These are phyloP conservation scores for Pseudonitzschia multistriata DNA, from an alignment of 108 stramenopile species.

Conservation along the genomic window DNA sequence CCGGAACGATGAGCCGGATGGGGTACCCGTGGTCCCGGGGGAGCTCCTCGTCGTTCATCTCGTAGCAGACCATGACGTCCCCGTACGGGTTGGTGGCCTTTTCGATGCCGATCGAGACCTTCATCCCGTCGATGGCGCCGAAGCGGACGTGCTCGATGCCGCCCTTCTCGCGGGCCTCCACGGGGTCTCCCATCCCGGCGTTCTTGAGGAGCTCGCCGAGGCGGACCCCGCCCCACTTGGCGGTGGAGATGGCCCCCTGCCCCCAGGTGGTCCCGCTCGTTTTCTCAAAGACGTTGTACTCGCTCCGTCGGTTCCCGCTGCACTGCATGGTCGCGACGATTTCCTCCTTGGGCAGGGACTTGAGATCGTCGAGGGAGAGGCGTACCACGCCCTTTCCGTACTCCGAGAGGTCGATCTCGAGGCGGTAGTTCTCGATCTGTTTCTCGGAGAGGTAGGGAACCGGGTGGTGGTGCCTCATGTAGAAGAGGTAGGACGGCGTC, in stretches of 20 bases:
- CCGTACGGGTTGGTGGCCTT: slow-evolving; percentile 87
- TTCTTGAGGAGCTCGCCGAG: slow-evolving; percentile 80
- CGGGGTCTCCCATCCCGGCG: slow-evolving; percentile 60
- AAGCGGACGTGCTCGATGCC: slow-evolving; percentile 76
- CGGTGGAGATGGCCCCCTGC: slow-evolving; percentile 90
- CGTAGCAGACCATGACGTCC: slow-evolving; percentile 93
- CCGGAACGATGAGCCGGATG: slow-evolving; percentile 93
- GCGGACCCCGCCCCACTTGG: slow-evolving; percentile 91
- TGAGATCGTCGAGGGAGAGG: slow-evolving; percentile 68
- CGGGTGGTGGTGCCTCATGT: slow-evolving; percentile 87
- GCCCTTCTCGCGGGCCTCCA: slow-evolving; percentile 46
- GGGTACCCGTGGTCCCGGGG: slow-evolving; percentile 96
- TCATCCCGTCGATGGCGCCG: slow-evolving; percentile 79
- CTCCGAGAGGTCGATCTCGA: slow-evolving; percentile 64
- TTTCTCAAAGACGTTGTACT: slow-evolving; percentile 73
- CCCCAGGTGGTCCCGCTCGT: slow-evolving; percentile 92
- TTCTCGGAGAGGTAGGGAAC: slow-evolving; percentile 73
- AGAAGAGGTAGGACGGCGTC: slow-evolving; percentile 74
- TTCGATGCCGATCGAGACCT: slow-evolving; percentile 76
- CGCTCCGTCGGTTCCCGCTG: slow-evolving; percentile 94
- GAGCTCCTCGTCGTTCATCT: slow-evolving; percentile 93
- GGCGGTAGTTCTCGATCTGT: slow-evolving; percentile 58
- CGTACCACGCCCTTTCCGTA: slow-evolving; percentile 38
- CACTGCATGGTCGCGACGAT: slow-evolving; percentile 92
- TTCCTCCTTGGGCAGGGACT: slow-evolving; percentile 63